phyloP scores from a whole-genome alignment of 2,329 filamentous ascomycete species.

The Microdochium nivale region DNA sequence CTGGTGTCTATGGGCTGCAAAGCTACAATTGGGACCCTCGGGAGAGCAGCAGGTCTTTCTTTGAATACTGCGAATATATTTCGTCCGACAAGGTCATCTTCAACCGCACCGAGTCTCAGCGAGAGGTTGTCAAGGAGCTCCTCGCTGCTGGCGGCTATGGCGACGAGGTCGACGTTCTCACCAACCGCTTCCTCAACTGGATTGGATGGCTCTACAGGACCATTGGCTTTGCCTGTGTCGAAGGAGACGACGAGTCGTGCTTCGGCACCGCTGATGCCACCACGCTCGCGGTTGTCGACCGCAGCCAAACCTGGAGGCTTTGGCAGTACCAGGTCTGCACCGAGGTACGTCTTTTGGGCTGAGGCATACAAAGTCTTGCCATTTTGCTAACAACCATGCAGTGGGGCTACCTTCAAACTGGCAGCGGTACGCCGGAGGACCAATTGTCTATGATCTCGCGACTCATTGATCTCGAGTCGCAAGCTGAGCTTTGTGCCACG shows the following conservation, averaged over 20 bases:
- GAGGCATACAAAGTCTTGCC: not conserved
- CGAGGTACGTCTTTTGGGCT: slow-evolving; percentile 17
- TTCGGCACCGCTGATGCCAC: slow-evolving; percentile 23
- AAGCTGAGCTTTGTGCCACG: slow-evolving; percentile 51
- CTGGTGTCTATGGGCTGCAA: slow-evolving; percentile 35
- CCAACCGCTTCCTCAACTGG: slow-evolving; percentile 40
- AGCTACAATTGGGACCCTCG: slow-evolving; percentile 45
- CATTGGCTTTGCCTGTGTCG: slow-evolving; percentile 12
- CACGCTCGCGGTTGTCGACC: slow-evolving; percentile 24
- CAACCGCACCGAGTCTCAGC: slow-evolving; percentile 26
- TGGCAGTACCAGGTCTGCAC: slow-evolving; percentile 49
- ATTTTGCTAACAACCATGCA: slow-evolving; percentile 7
- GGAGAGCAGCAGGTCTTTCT: slow-evolving; percentile 30
- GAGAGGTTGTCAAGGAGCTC: slow-evolving; percentile 25
- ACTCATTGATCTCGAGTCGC: slow-evolving; percentile 54
- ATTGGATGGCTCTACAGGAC: slow-evolving; percentile 33
- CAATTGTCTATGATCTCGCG: slow-evolving; percentile 66
- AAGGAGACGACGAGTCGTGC: slow-evolving; percentile 25
- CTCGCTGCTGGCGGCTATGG: slow-evolving; percentile 32
- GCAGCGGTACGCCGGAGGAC: slow-evolving; percentile 55
- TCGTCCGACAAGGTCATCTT: slow-evolving; percentile 32
- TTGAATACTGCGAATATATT: slow-evolving; percentile 37
- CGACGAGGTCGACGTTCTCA: slow-evolving; percentile 25
- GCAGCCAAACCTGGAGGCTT: slow-evolving; percentile 30
- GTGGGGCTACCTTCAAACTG: slow-evolving; percentile 75